phyloP scores from a whole-genome alignment of 345 rosid genomes.

The Diplotaxis tenuifolia region DNA sequence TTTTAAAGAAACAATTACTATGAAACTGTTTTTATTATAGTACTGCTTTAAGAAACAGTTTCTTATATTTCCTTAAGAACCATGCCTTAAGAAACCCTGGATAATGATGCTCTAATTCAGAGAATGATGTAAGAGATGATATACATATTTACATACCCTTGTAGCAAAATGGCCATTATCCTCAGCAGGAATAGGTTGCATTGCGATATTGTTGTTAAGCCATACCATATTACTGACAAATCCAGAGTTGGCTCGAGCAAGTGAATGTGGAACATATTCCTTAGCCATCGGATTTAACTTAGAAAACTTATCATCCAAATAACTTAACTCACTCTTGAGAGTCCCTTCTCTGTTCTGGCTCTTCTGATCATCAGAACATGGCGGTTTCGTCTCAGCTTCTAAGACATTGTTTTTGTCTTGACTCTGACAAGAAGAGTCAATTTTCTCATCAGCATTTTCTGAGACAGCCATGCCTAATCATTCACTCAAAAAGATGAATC shows the following conservation, averaged over 20 bases:
- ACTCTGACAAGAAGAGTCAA: slow-evolving; percentile 55
- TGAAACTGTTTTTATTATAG: too few relatives aligned
- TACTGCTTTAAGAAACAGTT: too few relatives aligned
- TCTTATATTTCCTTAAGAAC: too few relatives aligned
- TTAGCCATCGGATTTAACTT: slow-evolving; percentile 84
- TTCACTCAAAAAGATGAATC: slow-evolving; percentile 4
- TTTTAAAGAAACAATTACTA: too few relatives aligned
- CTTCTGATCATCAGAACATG: slow-evolving; percentile 48
- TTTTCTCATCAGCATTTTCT: slow-evolving; percentile 69
- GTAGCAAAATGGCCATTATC: slow-evolving; percentile 49
- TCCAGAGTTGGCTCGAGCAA: slow-evolving; percentile 37
- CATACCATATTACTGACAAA: slow-evolving; percentile 32
- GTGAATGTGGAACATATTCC: slow-evolving; percentile 71
- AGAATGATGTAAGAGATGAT: background rate
- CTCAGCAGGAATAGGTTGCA: slow-evolving; percentile 43
- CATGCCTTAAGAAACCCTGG: too few relatives aligned
- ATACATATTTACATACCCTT: slow-evolving; percentile 50
- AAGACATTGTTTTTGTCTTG: slow-evolving; percentile 45
- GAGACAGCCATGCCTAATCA: slow-evolving; percentile 79
- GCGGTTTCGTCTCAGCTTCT: slow-evolving; percentile 33
- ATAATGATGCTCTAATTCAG: too few relatives aligned
- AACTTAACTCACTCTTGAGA: slow-evolving; percentile 57
- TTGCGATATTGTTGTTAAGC: slow-evolving; percentile 45
- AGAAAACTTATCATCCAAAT: slow-evolving; percentile 49
- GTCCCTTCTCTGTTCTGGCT: slow-evolving; percentile 33